phyloP scores from a whole-genome alignment of 2,329 filamentous ascomycete species.

The Exophiala sideris region DNA sequence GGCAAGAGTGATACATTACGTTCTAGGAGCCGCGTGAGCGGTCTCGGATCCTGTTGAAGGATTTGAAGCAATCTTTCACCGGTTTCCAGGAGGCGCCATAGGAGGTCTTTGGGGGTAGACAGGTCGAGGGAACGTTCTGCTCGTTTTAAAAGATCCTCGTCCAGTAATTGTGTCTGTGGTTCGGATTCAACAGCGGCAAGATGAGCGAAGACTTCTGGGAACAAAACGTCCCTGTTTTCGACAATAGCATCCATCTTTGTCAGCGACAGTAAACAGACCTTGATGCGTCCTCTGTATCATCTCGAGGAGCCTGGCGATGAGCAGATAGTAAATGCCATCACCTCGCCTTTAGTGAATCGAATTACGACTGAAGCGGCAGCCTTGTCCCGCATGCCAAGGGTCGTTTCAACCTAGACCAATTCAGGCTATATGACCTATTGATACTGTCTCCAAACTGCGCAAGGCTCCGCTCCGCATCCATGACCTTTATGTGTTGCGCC shows the following conservation, averaged over 20 bases:
- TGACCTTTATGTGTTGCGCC: not conserved
- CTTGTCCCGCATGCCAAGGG: slow-evolving; percentile 1
- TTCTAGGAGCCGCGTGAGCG: slow-evolving; percentile 52
- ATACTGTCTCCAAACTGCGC: not conserved
- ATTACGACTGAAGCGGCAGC: not conserved
- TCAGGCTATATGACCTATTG: no score
- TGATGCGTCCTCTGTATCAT: no score
- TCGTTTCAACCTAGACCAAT: not conserved
- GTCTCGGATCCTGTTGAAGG: slow-evolving; percentile 57
- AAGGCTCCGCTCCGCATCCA: not conserved
- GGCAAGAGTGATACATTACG: slow-evolving; percentile 49
- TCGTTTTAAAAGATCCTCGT: slow-evolving; percentile 27
- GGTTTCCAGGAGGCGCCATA: slow-evolving; percentile 24
- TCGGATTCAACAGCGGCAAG: slow-evolving; percentile 20
- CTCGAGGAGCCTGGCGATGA: no score
- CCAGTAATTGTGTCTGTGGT: slow-evolving; percentile 14
- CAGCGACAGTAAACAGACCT: no score
- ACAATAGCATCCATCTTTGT: slow-evolving; percentile 22
- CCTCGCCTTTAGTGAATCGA: not conserved
- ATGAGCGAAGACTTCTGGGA: slow-evolving; percentile 25
- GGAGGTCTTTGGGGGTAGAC: slow-evolving; percentile 18
- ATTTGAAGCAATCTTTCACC: slow-evolving; percentile 24
- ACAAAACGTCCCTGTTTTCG: slow-evolving; percentile 23
- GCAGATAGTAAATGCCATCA: not conserved
- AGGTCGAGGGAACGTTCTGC: slow-evolving; percentile 24